Conservation (phyloP, 2,329 filamentous ascomycete genomes). For the Mariannaea elegans region DNA sequence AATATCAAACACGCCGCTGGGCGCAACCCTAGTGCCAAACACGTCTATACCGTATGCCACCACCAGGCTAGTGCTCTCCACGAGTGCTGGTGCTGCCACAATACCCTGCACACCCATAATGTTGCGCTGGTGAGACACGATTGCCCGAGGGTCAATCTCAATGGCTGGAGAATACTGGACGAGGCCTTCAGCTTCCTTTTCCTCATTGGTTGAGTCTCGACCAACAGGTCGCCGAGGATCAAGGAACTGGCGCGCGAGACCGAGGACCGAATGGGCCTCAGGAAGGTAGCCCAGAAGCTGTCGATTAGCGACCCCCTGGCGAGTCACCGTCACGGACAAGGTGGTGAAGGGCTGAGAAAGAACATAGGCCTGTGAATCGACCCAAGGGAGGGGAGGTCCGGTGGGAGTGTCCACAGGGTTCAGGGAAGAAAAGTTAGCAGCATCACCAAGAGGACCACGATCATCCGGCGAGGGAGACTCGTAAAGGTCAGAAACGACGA, state of each 20-base stretch:
- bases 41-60: slow-evolving; percentile 90
- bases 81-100: slow-evolving; percentile 76
- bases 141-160: slow-evolving; percentile 83
- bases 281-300: slow-evolving; percentile 84
- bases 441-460: slow-evolving; percentile 77
- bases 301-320: slow-evolving; percentile 88
- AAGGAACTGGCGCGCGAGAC: slow-evolving; percentile 79
- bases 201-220: slow-evolving; percentile 80
- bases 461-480: slow-evolving; percentile 87
- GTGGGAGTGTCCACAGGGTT: slow-evolving; percentile 67
- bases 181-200: slow-evolving; percentile 82
- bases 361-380: slow-evolving; percentile 82
- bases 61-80: slow-evolving; percentile 92
- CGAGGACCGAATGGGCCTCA: slow-evolving; percentile 76
- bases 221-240: slow-evolving; percentile 88
- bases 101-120: slow-evolving; percentile 79
- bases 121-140: slow-evolving; percentile 84
- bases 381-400: slow-evolving; percentile 72
- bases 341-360: slow-evolving; percentile 81
- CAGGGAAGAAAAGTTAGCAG: slow-evolving; percentile 80
- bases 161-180: slow-evolving; percentile 78
- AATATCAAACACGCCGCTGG: slow-evolving; percentile 90
- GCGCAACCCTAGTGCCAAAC: slow-evolving; percentile 86
- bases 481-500: slow-evolving; percentile 88
- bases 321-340: slow-evolving; percentile 86